These are phyloP conservation scores for Linum tenue DNA, from an alignment of 345 rosid species.

Conservation along the genomic window DNA sequence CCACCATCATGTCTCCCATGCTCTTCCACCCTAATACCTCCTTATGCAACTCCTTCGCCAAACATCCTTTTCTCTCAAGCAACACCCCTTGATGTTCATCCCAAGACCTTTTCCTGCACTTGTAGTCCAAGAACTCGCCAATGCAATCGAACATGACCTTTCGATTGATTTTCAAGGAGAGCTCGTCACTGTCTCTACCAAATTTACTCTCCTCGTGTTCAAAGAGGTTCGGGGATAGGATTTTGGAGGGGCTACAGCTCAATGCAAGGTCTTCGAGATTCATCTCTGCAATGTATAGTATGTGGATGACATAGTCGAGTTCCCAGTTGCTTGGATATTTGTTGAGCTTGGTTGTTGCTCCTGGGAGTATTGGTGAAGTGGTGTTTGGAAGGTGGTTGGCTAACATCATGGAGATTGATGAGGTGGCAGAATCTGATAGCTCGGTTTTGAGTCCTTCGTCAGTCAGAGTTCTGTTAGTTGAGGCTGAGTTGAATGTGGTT, in stretches of 20 bases:
- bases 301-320: conserved; percentile 38
- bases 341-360: too few species aligned
- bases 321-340: conserved; percentile 65
- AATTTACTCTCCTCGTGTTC: conserved; percentile 17
- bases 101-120: conserved; percentile 30
- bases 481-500: conserved; percentile 11
- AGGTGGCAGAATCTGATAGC: conserved; percentile 34
- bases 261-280: conserved; percentile 33
- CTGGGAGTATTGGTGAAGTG: too few species aligned
- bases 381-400: too few species aligned
- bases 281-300: conserved; percentile 35
- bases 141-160: conserved; percentile 53
- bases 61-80: conserved; percentile 34
- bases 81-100: conserved; percentile 20
- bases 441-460: conserved; percentile 21
- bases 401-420: too few species aligned
- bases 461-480: conserved; percentile 14
- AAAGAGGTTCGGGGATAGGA: conserved; percentile 35
- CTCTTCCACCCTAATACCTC: conserved; percentile 42
- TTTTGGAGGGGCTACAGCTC: conserved; percentile 25
- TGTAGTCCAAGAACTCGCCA: conserved; percentile 34
- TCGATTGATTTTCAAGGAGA: conserved; percentile 32
- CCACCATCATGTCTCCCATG: conserved; percentile 63
- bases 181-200: conserved; percentile 29
- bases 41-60: conserved; percentile 52